A percentile compares a stretch with the other conserved stretches of the same genome.
Evolutionary conservation across 2,329 filamentous ascomycete species (phyloP).

Genomic region (Pseudopyricularia javanii): DNA sequence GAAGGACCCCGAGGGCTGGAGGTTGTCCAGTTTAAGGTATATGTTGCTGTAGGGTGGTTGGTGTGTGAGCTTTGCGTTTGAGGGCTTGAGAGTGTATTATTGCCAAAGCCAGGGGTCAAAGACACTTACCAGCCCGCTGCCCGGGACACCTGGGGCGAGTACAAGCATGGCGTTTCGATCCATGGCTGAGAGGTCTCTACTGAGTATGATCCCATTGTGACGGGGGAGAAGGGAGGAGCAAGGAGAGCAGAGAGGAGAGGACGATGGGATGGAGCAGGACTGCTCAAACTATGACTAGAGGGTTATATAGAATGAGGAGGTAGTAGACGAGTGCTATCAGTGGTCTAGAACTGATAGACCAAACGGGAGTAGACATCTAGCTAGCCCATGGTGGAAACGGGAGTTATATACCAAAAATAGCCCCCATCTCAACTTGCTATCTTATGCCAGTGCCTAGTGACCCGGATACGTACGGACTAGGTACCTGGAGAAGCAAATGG

Average conservation of each 20-base stretch:
- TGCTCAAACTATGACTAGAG: background rate
- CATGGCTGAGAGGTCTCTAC: constrained; percentile 33
- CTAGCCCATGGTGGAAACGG: background rate
- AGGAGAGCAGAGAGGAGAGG: too few species aligned
- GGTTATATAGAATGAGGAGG: background rate
- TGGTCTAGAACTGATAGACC: background rate
- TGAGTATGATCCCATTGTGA: constrained; percentile 16
- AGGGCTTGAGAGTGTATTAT: background rate
- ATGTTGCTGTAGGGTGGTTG: constrained; percentile 41
- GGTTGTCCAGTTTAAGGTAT: constrained; percentile 71
- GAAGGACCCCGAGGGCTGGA: constrained; percentile 75
- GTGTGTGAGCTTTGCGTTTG: background rate
- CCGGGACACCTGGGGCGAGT: constrained; percentile 51
- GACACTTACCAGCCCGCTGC: constrained; percentile 51
- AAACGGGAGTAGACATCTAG: background rate
- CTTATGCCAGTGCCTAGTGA: too few species aligned
- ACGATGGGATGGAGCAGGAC: background rate
- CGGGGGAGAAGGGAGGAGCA: background rate
- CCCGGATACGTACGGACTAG: too few species aligned
- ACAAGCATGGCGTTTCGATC: constrained; percentile 56
- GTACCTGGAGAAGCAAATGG: too few species aligned
- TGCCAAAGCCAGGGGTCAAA: background rate
- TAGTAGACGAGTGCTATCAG: background rate
- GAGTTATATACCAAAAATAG: background rate
- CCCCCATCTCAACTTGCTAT: too few species aligned